These are phyloP conservation scores for Hypoxylon sp. DNA, from an alignment of 2,329 filamentous ascomycete species.

Conservation along the genomic window DNA sequence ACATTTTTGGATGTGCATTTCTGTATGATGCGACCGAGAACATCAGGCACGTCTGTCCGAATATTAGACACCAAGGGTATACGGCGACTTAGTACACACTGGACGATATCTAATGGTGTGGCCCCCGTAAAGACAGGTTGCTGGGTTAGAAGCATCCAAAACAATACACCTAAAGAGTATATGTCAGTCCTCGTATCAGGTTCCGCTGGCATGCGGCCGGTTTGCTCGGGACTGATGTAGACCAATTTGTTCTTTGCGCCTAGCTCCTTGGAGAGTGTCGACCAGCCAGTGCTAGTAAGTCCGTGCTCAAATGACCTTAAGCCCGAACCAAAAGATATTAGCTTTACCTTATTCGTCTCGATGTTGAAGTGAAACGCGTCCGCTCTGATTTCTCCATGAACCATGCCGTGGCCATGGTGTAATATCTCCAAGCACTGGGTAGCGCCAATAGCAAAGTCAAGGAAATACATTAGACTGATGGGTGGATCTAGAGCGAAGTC, in stretches of 20 bases:
- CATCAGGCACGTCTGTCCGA: slow-evolving; percentile 86
- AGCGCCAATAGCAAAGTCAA: slow-evolving; percentile 92
- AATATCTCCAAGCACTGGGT: slow-evolving; percentile 88
- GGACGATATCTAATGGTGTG: slow-evolving; percentile 89
- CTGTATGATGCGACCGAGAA: slow-evolving; percentile 85
- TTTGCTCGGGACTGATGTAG: slow-evolving; percentile 95
- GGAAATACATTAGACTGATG: slow-evolving; percentile 81
- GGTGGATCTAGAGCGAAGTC: slow-evolving; percentile 68
- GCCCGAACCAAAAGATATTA: slow-evolving; percentile 89
- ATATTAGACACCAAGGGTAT: slow-evolving; percentile 83
- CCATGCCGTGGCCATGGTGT: slow-evolving; percentile 88
- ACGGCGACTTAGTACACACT: slow-evolving; percentile 85
- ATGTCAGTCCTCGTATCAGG: slow-evolving; percentile 94
- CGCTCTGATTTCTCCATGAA: slow-evolving; percentile 91
- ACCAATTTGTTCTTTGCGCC: slow-evolving; percentile 91
- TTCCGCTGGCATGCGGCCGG: slow-evolving; percentile 90
- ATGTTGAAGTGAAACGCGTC: slow-evolving; percentile 91
- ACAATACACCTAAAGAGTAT: slow-evolving; percentile 89
- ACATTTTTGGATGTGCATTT: slow-evolving; percentile 94
- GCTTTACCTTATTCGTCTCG: slow-evolving; percentile 78
- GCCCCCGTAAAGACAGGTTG: slow-evolving; percentile 84
- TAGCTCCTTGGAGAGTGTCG: slow-evolving; percentile 82
- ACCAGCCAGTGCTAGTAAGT: slow-evolving; percentile 88
- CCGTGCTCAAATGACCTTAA: slow-evolving; percentile 92
- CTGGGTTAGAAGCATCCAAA: slow-evolving; percentile 88